Percentiles rank a stretch among this genome's conserved stretches.
Conservation (phyloP, 192 early-diverging fungal species). For the Coemansia interrupta region DNA sequence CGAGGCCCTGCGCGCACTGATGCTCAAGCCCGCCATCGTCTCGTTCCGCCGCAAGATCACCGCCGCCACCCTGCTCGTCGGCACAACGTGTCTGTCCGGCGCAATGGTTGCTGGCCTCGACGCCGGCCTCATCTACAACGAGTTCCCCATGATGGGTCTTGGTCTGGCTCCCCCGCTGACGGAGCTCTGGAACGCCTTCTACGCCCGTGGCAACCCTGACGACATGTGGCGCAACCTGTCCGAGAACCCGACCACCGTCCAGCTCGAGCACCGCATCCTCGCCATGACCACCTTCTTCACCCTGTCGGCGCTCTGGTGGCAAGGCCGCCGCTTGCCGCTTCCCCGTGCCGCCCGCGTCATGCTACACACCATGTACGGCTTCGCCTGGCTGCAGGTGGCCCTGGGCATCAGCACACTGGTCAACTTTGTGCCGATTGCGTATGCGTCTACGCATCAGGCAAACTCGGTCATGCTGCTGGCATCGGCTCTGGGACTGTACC, state of each 20-base stretch:
- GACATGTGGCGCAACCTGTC: slow-evolving; percentile 80
- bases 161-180: slow-evolving; percentile 70
- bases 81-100: slow-evolving; percentile 85
- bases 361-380: slow-evolving; percentile 71
- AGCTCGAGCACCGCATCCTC: slow-evolving; percentile 92
- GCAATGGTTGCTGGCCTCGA: slow-evolving; percentile 96
- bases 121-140: slow-evolving; percentile 95
- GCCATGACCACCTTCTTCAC: slow-evolving; percentile 78
- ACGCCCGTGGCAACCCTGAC: slow-evolving; percentile 23
- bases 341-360: slow-evolving; percentile 65
- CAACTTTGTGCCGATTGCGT: slow-evolving; percentile 86
- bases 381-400: slow-evolving; percentile 71
- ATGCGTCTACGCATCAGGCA: slow-evolving; percentile 93
- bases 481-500: slow-evolving; percentile 52
- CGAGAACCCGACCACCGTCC: slow-evolving; percentile 92
- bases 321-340: slow-evolving; percentile 67
- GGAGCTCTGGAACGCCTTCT: slow-evolving; percentile 57
- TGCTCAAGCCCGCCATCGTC: slow-evolving; percentile 60
- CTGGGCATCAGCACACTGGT: slow-evolving; percentile 92
- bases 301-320: slow-evolving; percentile 70
- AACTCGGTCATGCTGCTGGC: slow-evolving; percentile 85
- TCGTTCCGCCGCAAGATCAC: slow-evolving; percentile 48
- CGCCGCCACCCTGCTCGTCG: slow-evolving; percentile 58
- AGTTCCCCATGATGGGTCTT: slow-evolving; percentile 92
- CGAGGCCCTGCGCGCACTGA: slow-evolving; percentile 60